These are phyloP conservation scores for Lachnellula willkommii DNA, from an alignment of 2,329 filamentous ascomycete genomes.

Conservation along the genomic window DNA sequence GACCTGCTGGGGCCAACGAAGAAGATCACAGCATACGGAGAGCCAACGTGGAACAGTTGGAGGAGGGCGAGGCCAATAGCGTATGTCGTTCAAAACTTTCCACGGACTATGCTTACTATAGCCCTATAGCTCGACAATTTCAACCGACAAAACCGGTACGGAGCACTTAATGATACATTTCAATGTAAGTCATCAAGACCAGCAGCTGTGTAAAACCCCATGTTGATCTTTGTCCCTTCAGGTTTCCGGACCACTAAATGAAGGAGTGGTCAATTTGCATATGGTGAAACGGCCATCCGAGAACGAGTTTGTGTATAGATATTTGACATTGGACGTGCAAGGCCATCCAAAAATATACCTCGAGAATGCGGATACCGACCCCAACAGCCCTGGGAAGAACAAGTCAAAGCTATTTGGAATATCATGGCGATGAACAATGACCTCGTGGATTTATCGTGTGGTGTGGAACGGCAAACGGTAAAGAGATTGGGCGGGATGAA, in stretches of 20 bases:
- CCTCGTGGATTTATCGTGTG: not conserved
- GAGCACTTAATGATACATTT: slow-evolving; percentile 84
- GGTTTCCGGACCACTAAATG: slow-evolving; percentile 71
- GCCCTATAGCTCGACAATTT: slow-evolving; percentile 53
- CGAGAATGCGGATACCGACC: slow-evolving; percentile 49
- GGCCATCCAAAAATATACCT: slow-evolving; percentile 63
- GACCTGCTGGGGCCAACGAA: slow-evolving; percentile 69
- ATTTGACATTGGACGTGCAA: slow-evolving; percentile 73
- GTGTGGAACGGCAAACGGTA: not conserved
- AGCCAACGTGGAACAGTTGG: slow-evolving; percentile 78
- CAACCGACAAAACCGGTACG: slow-evolving; percentile 67
- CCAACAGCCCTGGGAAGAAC: slow-evolving; percentile 23
- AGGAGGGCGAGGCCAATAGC: slow-evolving; percentile 58
- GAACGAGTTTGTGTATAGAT: slow-evolving; percentile 74
- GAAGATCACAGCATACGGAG: slow-evolving; percentile 75
- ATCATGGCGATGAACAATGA: slow-evolving; percentile 21
- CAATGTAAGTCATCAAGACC: slow-evolving; percentile 49
- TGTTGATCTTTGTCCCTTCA: slow-evolving; percentile 33
- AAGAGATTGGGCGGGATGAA: not conserved
- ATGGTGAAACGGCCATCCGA: slow-evolving; percentile 62
- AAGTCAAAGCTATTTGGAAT: slow-evolving; percentile 32
- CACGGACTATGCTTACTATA: slow-evolving; percentile 27
- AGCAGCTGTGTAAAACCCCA: not conserved
- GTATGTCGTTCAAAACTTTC: slow-evolving; percentile 34
- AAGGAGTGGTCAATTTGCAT: slow-evolving; percentile 71